phyloP scores from a whole-genome alignment of 2,329 filamentous ascomycete genomes.

The Stachybotrys chartarum region DNA sequence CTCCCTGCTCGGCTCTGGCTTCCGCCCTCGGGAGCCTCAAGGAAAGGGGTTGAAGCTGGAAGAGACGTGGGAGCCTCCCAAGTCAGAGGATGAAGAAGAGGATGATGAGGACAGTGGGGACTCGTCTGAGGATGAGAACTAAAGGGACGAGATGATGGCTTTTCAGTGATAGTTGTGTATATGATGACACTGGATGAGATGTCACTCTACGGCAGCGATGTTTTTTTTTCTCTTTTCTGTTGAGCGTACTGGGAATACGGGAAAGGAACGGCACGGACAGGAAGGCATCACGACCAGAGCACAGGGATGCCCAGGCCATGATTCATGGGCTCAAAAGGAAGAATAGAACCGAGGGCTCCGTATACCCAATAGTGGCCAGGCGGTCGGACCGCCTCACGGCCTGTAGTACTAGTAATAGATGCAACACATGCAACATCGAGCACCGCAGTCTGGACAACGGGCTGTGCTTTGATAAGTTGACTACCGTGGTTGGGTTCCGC shows the following conservation, averaged over 20 bases:
- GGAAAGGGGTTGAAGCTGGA: constrained; percentile 76
- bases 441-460: too few relatives aligned
- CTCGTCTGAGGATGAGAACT: constrained; percentile 25
- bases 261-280: not conserved
- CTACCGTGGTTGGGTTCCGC: too few relatives aligned
- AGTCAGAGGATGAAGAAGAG: constrained; percentile 51
- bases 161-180: not conserved
- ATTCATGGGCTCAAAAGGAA: not conserved
- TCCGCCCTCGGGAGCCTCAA: constrained; percentile 36
- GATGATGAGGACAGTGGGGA: constrained; percentile 36
- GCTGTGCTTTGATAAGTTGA: too few relatives aligned
- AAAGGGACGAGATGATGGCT: constrained; percentile 12
- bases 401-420: too few relatives aligned
- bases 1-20: constrained; percentile 44
- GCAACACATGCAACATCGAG: too few relatives aligned
- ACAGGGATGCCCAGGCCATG: not conserved
- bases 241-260: too few relatives aligned
- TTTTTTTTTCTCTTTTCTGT: not conserved
- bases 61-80: constrained; percentile 69
- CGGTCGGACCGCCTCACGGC: too few relatives aligned
- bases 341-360: not conserved
- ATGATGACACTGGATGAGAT: not conserved
- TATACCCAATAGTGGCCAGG: too few relatives aligned
- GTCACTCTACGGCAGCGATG: not conserved
- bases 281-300: not conserved